Percentiles rank a stretch among this genome's conserved stretches.
Evolutionary conservation across 495 filamentous ascomycete species (phyloP).

Genomic region (Emericellopsis terricola): DNA sequence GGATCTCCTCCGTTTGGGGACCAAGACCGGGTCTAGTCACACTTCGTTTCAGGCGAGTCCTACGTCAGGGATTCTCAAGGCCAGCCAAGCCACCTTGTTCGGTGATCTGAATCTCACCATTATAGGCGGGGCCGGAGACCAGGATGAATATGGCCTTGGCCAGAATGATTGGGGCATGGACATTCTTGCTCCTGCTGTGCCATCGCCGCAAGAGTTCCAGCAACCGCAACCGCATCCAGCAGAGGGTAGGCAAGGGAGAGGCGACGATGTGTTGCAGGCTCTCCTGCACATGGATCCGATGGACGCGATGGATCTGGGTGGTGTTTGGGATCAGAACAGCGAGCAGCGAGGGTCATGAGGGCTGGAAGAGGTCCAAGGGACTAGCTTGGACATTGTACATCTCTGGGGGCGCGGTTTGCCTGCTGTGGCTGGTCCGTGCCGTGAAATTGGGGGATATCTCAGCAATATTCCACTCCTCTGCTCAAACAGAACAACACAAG

Average conservation of each 20-base stretch:
- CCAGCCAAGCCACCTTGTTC: conserved; percentile 5
- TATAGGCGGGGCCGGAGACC: conserved; percentile 2
- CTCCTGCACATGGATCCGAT: conserved; percentile 26
- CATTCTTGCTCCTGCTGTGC: too few species aligned
- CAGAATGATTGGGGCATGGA: neutral
- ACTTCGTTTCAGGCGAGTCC: conserved; percentile 29
- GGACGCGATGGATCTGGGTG: conserved; percentile 21
- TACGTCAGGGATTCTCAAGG: conserved; percentile 14
- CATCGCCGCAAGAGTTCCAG: neutral
- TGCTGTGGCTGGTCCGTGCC: too few species aligned
- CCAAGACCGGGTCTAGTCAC: conserved; percentile 13
- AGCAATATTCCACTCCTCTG: too few species aligned
- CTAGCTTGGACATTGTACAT: neutral
- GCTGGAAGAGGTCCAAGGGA: neutral
- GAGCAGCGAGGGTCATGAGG: neutral
- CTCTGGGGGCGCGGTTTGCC: too few species aligned
- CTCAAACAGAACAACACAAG: too few species aligned
- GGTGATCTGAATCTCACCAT: too few species aligned
- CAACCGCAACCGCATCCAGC: neutral
- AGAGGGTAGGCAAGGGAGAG: conserved; percentile 24
- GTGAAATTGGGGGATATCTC: too few species aligned
- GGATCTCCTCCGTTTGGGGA: conserved; percentile 10
- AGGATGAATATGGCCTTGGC: conserved; percentile 10
- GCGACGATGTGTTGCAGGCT: conserved; percentile 29
- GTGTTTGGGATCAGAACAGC: conserved; percentile 10